phyloP scores from a whole-genome alignment of 768 basidiomycete species.

The Serendipita vermifera region DNA sequence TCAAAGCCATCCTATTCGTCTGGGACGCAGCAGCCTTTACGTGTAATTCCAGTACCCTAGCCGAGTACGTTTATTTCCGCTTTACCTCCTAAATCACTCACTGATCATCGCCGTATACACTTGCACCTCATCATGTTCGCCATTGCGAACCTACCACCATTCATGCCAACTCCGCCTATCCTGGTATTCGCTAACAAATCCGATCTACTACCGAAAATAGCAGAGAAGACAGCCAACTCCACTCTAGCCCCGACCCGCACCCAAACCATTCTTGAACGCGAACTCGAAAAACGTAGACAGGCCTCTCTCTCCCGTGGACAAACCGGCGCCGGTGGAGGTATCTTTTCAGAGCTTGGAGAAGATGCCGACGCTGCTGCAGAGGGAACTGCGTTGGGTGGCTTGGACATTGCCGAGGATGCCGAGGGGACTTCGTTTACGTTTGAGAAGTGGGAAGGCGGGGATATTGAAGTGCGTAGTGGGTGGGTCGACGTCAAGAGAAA shows the following conservation, averaged over 20 bases:
- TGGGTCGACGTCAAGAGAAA: conserved; percentile 13
- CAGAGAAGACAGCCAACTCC: conserved; percentile 25
- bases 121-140: conserved; percentile 59
- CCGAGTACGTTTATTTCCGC: conserved; percentile 47
- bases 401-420: conserved; percentile 49
- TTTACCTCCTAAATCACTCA: conserved; percentile 7
- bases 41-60: conserved; percentile 57
- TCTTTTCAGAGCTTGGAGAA: conserved; percentile 55
- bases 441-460: conserved; percentile 73
- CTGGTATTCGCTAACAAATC: conserved; percentile 64
- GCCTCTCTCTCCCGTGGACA: not conserved
- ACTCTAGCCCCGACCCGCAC: conserved; percentile 58
- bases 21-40: conserved; percentile 71
- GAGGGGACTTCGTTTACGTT: conserved; percentile 50
- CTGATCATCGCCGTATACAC: conserved; percentile 35
- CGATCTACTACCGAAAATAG: conserved; percentile 46
- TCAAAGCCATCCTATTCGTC: conserved; percentile 61
- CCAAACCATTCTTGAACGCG: conserved; percentile 66
- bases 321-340: conserved; percentile 45
- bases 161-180: conserved; percentile 45
- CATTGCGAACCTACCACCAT: conserved; percentile 59
- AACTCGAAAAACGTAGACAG: conserved; percentile 60
- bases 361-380: conserved; percentile 24
- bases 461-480: conserved; percentile 37
- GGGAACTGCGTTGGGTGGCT: conserved; percentile 45